Base-by-base conservation (phyloP, 345 rosid species). In the Populus tremula region DNA sequence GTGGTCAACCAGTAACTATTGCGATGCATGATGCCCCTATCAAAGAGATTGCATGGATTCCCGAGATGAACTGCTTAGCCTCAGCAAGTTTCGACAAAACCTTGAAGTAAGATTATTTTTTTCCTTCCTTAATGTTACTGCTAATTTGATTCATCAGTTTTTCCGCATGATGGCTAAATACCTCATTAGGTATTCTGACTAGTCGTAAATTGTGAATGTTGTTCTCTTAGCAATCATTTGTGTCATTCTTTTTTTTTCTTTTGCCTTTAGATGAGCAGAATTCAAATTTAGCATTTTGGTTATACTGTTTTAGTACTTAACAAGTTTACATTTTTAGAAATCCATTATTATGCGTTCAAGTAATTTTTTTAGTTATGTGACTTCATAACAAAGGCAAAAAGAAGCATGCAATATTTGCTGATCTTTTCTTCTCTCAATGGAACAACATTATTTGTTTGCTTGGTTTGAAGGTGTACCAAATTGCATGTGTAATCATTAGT, bases 41-140 rank as follows among this genome's bases (percentile, higher is more conserved):
- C 72, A 86, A 78, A 80, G 95, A 90, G 75, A 68, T 96, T 72
- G 92, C 97, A 31, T 96, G 99, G 99, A 90, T 96, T 83, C 92
- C 97, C 0, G 98, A 90, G 82, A 90, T 96, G 94, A 92, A 85
- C 80, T 87, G 94, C 70, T 86, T 96, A 59, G 98, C 85, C 56
- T 84, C 95, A 18, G 98, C 94, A 72, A 96, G 99, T 83, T 94
- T 91, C 96, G 99, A 96, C 86, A 96, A 91, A 87, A 92, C 98
- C 49, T 77, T 96, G 87, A 92, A 84, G 99, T 90, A 89, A 79
- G 21, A 11, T 69, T 72, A 63, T 43, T 31, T 64, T 53, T 50
- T 18, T 71, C 45, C 18, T 49, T 36, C 73, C 56, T 77, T 72
- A 13, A 17, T 31, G 56, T 21, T 23, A 29, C n/a, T 63, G 25